These are phyloP conservation scores for Solanum neorickii DNA, from an alignment of 257 asterid species.

Conservation along the genomic window DNA sequence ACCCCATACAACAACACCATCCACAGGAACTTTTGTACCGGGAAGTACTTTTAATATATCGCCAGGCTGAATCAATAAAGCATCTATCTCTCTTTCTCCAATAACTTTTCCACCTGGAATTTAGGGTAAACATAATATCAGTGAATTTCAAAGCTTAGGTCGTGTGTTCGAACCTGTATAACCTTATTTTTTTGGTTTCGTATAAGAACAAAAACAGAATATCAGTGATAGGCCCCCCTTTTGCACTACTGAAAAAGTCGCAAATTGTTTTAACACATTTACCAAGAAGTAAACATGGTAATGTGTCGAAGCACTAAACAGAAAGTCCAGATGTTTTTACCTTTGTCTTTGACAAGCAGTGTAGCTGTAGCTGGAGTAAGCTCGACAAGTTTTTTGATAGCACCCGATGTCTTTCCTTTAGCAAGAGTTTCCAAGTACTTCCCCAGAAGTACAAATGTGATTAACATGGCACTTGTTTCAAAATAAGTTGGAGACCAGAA, in stretches of 20 bases:
- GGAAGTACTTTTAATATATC: conserved; percentile 86
- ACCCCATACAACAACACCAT: conserved; percentile 93
- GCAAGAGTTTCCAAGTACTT: conserved; percentile 92
- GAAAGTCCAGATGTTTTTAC: conserved; percentile 16
- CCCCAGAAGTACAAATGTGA: conserved; percentile 89
- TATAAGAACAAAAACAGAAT: not conserved
- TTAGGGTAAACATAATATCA: not conserved
- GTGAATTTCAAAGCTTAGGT: too few species aligned
- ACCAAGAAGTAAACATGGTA: not conserved
- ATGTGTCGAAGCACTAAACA: not conserved
- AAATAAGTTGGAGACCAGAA: conserved; percentile 90
- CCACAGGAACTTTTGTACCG: conserved; percentile 88
- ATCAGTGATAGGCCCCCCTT: not conserved
- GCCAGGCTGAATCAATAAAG: conserved; percentile 87
- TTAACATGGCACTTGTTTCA: conserved; percentile 97
- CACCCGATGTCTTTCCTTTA: conserved; percentile 96
- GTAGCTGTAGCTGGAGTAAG: conserved; percentile 90
- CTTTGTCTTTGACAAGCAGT: conserved; percentile 61
- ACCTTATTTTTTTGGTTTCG: too few species aligned
- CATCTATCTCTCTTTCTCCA: conserved; percentile 87
- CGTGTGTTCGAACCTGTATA: too few species aligned
- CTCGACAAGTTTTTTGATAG: conserved; percentile 91
- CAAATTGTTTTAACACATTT: not conserved
- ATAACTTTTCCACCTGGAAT: conserved; percentile 70
- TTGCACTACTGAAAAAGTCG: not conserved